Evolutionary conservation across 257 asterid genomes (phyloP), one percentile per base, ranked within the genome.

Genomic region (Nicotiana knightiana): DNA sequence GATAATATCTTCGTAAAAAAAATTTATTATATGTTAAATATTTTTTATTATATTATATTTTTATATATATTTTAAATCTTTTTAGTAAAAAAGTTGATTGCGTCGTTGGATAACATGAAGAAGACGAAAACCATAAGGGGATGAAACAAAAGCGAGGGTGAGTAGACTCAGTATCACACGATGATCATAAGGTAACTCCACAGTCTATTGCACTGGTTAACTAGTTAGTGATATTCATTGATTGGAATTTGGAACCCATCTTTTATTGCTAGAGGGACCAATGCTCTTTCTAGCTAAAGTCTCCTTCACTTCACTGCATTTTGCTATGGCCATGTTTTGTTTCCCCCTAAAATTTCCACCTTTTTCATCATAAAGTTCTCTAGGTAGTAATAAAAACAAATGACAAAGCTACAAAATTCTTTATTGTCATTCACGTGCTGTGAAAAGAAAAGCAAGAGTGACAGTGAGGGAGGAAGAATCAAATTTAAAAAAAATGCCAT

Each of bases 391-490:
- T 89, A 88, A 92, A 92, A 92, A 85, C 96, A 92, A 95, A 89
- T 82, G 66, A 88, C 93, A 88, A 92, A 87, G 82, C 93, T 91
- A 90, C 99, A 95, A 92, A 51, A 93, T 63, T 86, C 95, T 85
- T 83, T 89, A 83, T 84, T 90, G 86, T 90, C 92, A 83, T 82
- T 92, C 97, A 93, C 98, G 90, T 93, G 98, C 84, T 35, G 73
- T 67, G 75, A 13, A 26, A 26, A 26, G 53, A 39, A 39, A 73
- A 48, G 62, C 1, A 48, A 17, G 12, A 54, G 12, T 43, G 51
- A 43, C 51, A 43, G 51, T 43, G 51, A 43, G 12, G 51, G 16
- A n/a, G 76, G 24, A 15, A 81, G 80, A 58, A 21, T 79, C 3
- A n/a, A 28, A 78, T 21, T 21, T 54, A 18, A 24, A 57, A 61